phyloP scores from a whole-genome alignment of 768 basidiomycete species.

The Termitomyces sp. region DNA sequence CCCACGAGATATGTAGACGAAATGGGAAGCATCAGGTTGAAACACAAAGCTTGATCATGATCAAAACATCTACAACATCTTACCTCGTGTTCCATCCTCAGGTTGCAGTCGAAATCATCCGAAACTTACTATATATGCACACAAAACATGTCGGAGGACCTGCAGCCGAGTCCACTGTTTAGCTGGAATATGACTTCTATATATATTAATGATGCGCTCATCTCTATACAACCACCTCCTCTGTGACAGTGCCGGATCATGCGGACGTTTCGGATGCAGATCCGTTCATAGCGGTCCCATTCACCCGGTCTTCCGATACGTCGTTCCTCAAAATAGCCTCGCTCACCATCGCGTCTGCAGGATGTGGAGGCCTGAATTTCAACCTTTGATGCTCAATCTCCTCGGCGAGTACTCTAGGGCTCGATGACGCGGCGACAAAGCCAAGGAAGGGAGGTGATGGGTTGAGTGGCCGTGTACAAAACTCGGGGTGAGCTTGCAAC shows the following conservation, averaged over 20 bases:
- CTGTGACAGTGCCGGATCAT: slow-evolving; percentile 1
- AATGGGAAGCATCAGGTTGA: background rate
- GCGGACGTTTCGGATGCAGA: slow-evolving; percentile 16
- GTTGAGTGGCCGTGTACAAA: slow-evolving; percentile 96
- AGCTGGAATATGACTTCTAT: slow-evolving; percentile 8
- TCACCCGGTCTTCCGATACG: slow-evolving; percentile 17
- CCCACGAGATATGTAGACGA: background rate
- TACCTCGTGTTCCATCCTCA: background rate
- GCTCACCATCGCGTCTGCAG: slow-evolving; percentile 65
- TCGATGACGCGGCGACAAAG: slow-evolving; percentile 78
- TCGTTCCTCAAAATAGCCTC: slow-evolving; percentile 50
- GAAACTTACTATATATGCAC: slow-evolving; percentile 1
- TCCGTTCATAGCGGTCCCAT: slow-evolving; percentile 16
- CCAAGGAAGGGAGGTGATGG: slow-evolving; percentile 98
- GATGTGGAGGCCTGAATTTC: slow-evolving; percentile 70
- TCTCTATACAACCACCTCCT: background rate
- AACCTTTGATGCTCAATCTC: slow-evolving; percentile 65
- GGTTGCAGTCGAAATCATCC: background rate
- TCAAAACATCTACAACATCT: background rate
- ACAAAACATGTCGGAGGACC: background rate
- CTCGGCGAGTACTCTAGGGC: slow-evolving; percentile 50
- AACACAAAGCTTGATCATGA: background rate
- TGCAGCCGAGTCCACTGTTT: slow-evolving; percentile 3
- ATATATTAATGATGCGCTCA: slow-evolving; percentile 6
- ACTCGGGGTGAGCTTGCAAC: slow-evolving; percentile 96